Conservation (phyloP, 139 green algal genomes). For the Parachlorella kessleri region DNA sequence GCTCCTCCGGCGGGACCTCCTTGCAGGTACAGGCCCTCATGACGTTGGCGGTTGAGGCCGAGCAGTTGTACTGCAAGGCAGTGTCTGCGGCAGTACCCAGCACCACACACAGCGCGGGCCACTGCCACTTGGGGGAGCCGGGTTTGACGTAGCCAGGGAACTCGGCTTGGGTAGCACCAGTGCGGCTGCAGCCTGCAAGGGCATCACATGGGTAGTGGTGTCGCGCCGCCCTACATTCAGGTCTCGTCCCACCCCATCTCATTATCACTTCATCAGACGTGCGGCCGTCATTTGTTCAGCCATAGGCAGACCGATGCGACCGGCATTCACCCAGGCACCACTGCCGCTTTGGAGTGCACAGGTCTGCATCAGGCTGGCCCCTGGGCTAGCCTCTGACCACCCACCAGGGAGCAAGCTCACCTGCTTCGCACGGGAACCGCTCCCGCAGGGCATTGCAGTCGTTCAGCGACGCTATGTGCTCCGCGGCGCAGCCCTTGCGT, state of each 20-base stretch:
- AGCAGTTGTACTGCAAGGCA: slow-evolving; percentile 33
- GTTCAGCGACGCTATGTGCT: slow-evolving; percentile 61
- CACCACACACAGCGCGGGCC: slow-evolving; percentile 65
- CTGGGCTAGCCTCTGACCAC: not conserved
- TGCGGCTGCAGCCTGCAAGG: slow-evolving; percentile 40
- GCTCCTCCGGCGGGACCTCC: not conserved
- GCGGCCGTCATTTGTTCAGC: no score
- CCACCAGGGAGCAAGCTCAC: slow-evolving; percentile 8
- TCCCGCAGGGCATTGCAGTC: slow-evolving; percentile 71
- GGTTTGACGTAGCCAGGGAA: slow-evolving; percentile 59
- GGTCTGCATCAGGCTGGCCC: not conserved
- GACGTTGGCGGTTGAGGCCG: slow-evolving; percentile 26
- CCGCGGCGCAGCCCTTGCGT: slow-evolving; percentile 36
- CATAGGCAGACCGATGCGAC: not conserved
- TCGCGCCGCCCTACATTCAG: no score
- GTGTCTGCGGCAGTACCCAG: not conserved
- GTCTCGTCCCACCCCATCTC: no score
- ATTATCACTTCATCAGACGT: no score
- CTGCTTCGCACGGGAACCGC: slow-evolving; percentile 63
- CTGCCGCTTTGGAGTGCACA: not conserved
- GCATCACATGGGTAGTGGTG: no score
- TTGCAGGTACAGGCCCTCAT: slow-evolving; percentile 59
- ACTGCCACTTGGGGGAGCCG: slow-evolving; percentile 61
- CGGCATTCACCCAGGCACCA: not conserved
- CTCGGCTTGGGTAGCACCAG: slow-evolving; percentile 6